Base-by-base conservation (phyloP, 495 filamentous ascomycete genomes). In the Penicillium psychrofluorescens region DNA sequence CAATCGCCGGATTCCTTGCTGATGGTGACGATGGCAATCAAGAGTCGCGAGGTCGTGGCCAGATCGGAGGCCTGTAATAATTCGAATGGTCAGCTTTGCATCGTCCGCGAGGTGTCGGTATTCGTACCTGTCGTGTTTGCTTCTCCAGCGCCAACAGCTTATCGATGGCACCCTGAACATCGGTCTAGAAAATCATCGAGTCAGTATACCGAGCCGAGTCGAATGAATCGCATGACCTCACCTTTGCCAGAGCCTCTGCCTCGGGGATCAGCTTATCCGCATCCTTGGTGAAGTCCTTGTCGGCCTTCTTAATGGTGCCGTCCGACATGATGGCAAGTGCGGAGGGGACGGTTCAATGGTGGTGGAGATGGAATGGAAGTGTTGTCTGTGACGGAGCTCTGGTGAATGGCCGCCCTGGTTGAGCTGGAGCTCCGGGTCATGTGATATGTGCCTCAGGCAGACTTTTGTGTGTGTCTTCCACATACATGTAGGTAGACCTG, bases 1-100 rank as follows among this genome's bases (percentile, higher is more conserved):
- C 92, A 98, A 56, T 97, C 88, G 48, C 83, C 84, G 43, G 86
- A 77, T 63, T 95, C 78, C 70, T 95, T 95, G 74, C 88, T 90
- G 70, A 97, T 80, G 53, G 88, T 94, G 67, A 95, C 86, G 61
- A 96, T 90, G 38, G 79, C 72, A 61, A 94, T 71, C 44, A 98
- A 74, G 43, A 94, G 70, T 55, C 90, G 83, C 38, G 89, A 95
- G 50, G 94, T 96, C 11, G 92, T 95, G 35, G 92, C 83, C 38
- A 98, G 80, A 68, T 98, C 92, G 43, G 90, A 95, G 15, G 90
- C 86, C 90, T 95, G 48, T 40, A 43, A 22, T 34, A 2, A 34
- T 34, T 10, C 32, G 32, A 22, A 4, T 6, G 22, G 22, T 22
- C 22, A 22, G 22, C 22, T 22, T 22, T 22, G 22, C 22, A 22